Base-by-base conservation (phyloP, 2,329 filamentous ascomycete species). In the Botryotinia convoluta region DNA sequence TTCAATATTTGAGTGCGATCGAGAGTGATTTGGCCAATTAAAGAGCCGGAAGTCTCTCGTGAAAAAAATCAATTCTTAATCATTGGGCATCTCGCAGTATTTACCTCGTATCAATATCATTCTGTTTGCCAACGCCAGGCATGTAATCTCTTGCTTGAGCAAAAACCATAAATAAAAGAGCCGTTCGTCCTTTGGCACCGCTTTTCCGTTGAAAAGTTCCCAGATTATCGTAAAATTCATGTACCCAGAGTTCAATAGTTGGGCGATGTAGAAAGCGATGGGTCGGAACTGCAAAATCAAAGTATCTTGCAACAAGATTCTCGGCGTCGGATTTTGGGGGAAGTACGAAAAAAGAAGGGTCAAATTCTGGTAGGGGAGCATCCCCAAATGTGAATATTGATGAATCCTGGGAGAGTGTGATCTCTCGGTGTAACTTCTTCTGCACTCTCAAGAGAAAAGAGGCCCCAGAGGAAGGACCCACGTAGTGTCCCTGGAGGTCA, bases 221-320 rank as follows among this genome's bases (percentile, higher is more conserved):
- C 59, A 82, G 79, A 29, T 81, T 84, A 32, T 83, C 82, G 73
- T 87, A 87, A 59, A 86, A 84, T 37, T 85, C 83, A 39, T 82
- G 79, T 4, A 86, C 76, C 86, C 87, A 89, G 0, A 75, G 69
- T 69, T 87, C 84, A 0, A 88, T 84, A 3, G 85, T 86, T 0
- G 86, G 86, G 0, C 87, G 82, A 76, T 90, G 87, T 32, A 90
- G 77, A 72, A 89, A 87, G 5, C 88, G 84, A 75, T 90, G 89
- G 0, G 88, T 90, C 0, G 88, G 87, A 32, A 88, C 87, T 10
- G 87, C 88, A 73, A 87, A 88, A 64, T 90, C 87, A 74, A 90
- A 90, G 71, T 90, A 90, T 10, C 87, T 81, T 12, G 83, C 82
- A 7, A 90, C 18, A 82, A 80, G 18, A 10, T n/a, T 68, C 20